Conservation (phyloP, 2,329 filamentous ascomycete genomes). For the Aspergillus uvarum region DNA sequence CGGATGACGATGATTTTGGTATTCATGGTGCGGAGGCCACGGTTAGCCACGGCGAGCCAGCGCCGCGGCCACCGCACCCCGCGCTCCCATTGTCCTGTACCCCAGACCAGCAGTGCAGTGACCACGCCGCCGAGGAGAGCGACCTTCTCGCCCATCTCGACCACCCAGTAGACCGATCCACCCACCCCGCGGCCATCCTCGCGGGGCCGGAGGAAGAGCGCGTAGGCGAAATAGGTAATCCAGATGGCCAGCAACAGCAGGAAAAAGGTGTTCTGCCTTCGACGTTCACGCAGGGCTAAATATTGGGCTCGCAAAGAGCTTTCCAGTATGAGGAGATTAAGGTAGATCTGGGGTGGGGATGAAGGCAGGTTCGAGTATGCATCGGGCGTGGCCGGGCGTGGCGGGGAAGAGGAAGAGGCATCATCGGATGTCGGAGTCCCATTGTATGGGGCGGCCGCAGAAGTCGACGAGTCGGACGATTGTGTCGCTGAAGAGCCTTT, state of each 20-base stretch:
- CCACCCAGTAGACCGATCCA: conserved; percentile 92
- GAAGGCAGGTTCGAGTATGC: conserved; percentile 81
- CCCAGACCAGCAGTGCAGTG: conserved; percentile 85
- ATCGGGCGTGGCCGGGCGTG: conserved; percentile 55
- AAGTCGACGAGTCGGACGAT: conserved; percentile 26
- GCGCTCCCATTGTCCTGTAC: conserved; percentile 92
- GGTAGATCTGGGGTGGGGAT: conserved; percentile 92
- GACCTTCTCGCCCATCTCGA: conserved; percentile 86
- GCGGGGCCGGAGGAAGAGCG: conserved; percentile 89
- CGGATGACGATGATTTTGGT: conserved; percentile 91
- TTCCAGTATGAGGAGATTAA: conserved; percentile 96
- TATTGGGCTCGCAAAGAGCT: conserved; percentile 91
- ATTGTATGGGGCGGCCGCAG: conserved; percentile 15
- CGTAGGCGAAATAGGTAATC: conserved; percentile 83
- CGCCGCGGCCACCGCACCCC: conserved; percentile 90
- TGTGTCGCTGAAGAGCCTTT: conserved; percentile 67
- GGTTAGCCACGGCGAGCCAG: conserved; percentile 86
- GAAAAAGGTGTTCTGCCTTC: conserved; percentile 92
- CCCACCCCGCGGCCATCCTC: conserved; percentile 91
- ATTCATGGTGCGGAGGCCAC: conserved; percentile 88
- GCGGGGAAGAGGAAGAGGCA: conserved; percentile 41
- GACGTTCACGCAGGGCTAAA: conserved; percentile 80
- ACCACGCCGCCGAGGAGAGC: conserved; percentile 88
- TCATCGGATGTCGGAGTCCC: conserved; percentile 27
- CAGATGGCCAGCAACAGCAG: conserved; percentile 75